Conservation (phyloP, 371 early-diverging fungal genomes). For the Mortierella sp. region DNA sequence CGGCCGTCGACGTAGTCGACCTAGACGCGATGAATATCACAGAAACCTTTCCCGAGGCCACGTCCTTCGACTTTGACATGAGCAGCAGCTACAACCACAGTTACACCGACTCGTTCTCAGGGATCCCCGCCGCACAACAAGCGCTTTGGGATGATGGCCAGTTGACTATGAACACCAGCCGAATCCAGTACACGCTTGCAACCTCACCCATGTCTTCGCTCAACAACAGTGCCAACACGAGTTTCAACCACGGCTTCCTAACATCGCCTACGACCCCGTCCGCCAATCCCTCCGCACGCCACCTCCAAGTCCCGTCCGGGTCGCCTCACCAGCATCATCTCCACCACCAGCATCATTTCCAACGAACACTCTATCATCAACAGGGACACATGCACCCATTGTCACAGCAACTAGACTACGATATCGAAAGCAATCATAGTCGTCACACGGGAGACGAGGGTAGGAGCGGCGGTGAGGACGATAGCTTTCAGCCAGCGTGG, state of each 20-base stretch:
- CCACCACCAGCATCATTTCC: background rate
- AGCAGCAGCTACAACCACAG: conserved; percentile 39
- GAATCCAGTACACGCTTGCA: conserved; percentile 8
- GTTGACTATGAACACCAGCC: conserved; percentile 27
- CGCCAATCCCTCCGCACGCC: no score
- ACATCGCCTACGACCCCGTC: no score
- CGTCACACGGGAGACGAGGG: background rate
- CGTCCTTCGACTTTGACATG: conserved; percentile 44
- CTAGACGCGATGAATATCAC: conserved; percentile 51
- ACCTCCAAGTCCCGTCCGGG: no score
- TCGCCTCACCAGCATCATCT: background rate
- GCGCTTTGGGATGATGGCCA: conserved; percentile 53
- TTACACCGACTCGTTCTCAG: conserved; percentile 47
- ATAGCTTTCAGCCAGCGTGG: no score
- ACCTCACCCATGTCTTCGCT: conserved; percentile 28
- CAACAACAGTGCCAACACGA: conserved; percentile 49
- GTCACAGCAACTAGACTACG: conserved; percentile 9
- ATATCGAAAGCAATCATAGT: conserved; percentile 8
- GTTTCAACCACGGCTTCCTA: conserved; percentile 28
- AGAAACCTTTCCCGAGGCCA: conserved; percentile 46
- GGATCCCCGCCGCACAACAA: conserved; percentile 43
- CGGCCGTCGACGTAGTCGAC: conserved; percentile 41
- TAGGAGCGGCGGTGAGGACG: no score
- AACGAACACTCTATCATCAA: conserved; percentile 10
- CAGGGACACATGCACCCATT: conserved; percentile 11